A percentile compares a stretch with the other conserved stretches of the same genome.
phyloP scores from a whole-genome alignment of 169 alveolate species.

The Babesia ovis region DNA sequence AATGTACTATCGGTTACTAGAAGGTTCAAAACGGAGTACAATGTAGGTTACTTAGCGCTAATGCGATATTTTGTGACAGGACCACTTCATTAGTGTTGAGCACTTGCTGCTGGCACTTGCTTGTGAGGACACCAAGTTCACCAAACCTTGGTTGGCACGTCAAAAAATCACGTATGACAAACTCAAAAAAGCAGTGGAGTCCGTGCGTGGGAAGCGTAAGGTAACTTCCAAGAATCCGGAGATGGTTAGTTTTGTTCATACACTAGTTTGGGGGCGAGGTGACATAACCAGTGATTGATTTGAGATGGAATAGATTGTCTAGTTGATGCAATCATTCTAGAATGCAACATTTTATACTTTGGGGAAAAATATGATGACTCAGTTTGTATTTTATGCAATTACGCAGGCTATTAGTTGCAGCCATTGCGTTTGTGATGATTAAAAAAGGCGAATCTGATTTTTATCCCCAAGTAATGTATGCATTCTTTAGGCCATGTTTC shows the following conservation, averaged over 20 bases:
- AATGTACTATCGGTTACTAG: conserved; percentile 77
- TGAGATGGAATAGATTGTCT: no score
- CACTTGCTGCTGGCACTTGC: conserved; percentile 82
- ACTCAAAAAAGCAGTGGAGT: conserved; percentile 80
- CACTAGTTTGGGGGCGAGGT: no score
- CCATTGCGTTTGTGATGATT: conserved; percentile 5
- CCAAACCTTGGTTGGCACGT: conserved; percentile 79
- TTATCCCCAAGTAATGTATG: no score
- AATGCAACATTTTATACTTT: no score
- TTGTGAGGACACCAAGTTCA: conserved; percentile 83
- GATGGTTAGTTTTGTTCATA: conserved; percentile 66
- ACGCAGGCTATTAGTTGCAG: conserved; percentile 5
- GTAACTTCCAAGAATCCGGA: conserved; percentile 85
- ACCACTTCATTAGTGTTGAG: conserved; percentile 82
- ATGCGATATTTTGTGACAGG: conserved; percentile 38
- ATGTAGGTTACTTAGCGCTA: conserved; percentile 15
- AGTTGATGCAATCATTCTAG: no score
- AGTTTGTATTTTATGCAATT: conserved; percentile 41
- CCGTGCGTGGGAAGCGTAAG: conserved; percentile 83
- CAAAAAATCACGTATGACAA: conserved; percentile 78
- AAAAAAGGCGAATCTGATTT: conserved; percentile 70
- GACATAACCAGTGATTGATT: no score
- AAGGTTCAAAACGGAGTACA: conserved; percentile 78
- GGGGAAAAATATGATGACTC: conserved; percentile 16
- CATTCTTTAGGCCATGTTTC: background rate